These are phyloP conservation scores for Solanum chacoense DNA, from an alignment of 305 asterid species.

Conservation along the genomic window DNA sequence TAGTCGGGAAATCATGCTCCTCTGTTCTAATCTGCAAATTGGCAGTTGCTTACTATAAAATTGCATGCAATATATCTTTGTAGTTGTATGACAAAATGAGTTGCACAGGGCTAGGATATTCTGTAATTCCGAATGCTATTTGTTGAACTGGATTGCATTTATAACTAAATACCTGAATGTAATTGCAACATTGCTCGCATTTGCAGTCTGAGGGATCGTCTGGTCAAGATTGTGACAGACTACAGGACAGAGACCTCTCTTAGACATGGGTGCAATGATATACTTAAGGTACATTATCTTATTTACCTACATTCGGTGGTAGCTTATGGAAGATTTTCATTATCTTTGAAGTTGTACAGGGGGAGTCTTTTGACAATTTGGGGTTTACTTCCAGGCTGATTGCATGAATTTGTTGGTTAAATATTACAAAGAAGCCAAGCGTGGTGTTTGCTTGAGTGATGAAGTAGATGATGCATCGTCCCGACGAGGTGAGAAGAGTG, in stretches of 20 bases:
- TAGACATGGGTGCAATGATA: constrained; percentile 86
- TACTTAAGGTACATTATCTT: constrained; percentile 57
- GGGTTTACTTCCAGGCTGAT: constrained; percentile 57
- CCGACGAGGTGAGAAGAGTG: constrained; percentile 30
- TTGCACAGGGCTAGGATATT: neutral
- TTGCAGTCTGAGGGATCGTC: constrained; percentile 87
- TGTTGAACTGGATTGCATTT: neutral
- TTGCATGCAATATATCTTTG: neutral
- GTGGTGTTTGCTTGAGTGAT: constrained; percentile 65
- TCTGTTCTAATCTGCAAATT: neutral
- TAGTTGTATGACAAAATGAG: neutral
- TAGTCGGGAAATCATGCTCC: neutral
- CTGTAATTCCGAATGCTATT: neutral
- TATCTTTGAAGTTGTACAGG: neutral
- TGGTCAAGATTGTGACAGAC: constrained; percentile 91
- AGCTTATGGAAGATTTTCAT: neutral
- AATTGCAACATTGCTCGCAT: constrained; percentile 5
- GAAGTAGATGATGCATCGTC: constrained; percentile 60
- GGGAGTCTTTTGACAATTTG: neutral
- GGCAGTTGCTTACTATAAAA: neutral
- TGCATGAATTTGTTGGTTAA: constrained; percentile 76
- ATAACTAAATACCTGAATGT: neutral
- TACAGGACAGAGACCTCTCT: constrained; percentile 97
- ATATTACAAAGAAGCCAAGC: constrained; percentile 89
- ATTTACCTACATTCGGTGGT: neutral